phyloP scores from a whole-genome alignment of 2,329 filamentous ascomycete genomes.

The Trichoderma sp. region DNA sequence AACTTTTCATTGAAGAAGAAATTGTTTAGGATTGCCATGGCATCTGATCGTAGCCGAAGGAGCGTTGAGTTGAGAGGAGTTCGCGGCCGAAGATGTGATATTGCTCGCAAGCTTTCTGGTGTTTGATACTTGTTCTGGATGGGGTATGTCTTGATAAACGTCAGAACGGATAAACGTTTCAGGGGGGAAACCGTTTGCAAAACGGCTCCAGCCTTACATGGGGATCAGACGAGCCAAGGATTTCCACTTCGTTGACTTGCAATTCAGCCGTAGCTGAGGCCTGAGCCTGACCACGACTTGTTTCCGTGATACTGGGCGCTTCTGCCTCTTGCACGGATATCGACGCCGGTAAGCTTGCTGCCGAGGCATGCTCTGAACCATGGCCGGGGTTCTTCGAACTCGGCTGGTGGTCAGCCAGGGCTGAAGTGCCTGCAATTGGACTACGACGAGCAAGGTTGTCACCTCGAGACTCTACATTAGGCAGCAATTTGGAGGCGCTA shows the following conservation, averaged over 20 bases:
- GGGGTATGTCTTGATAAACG: conserved; percentile 69
- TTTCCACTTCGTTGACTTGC: conserved; percentile 66
- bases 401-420: not conserved
- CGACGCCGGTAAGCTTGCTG: not conserved
- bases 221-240: conserved; percentile 78
- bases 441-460: conserved; percentile 12
- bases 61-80: conserved; percentile 79
- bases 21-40: conserved; percentile 69
- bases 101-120: conserved; percentile 80
- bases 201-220: conserved; percentile 57
- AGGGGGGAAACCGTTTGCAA: not conserved
- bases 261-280: conserved; percentile 59
- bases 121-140: conserved; percentile 97
- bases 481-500: conserved; percentile 24
- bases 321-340: not conserved
- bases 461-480: conserved; percentile 8
- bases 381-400: not conserved
- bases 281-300: not conserved
- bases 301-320: not conserved
- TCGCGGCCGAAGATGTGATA: conserved; percentile 84
- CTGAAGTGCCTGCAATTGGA: not conserved
- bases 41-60: conserved; percentile 79
- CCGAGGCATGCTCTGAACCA: not conserved
- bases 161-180: conserved; percentile 26
- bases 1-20: conserved; percentile 75